Evolutionary conservation across 2,329 filamentous ascomycete genomes (phyloP), one percentile per base, ranked within the genome.

Genomic region (Xylariomycetidae sp.): DNA sequence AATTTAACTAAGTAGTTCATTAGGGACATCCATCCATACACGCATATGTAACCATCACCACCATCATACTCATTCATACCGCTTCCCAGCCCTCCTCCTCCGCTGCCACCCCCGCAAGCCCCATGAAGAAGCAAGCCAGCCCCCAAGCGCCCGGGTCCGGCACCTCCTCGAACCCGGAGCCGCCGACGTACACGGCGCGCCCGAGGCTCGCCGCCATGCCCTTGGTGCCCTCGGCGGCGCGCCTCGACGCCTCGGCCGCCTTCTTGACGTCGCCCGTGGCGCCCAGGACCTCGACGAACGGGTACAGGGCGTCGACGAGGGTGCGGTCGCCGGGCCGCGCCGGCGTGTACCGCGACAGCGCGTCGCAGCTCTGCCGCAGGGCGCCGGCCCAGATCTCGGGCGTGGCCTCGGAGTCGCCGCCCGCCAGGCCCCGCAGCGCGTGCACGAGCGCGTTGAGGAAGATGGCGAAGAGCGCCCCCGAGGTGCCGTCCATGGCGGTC

Each of bases 121-220:
- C 92, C 27, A 74, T 65, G 62, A 96, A 82, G 63, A 98, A 89
- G 57, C 82, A 78, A 20, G 83, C 82, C 45, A 97, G 53, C 0
- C 77, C 78, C 69, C 72, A 81, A 12, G 78, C 79, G n/a, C 92
- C 92, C 38, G 74, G 74, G 34, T 78, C 73, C 0, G 73, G 74
- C 7, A 73, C 73, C 49, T 85, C 66, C 63, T 78, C 79, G 64
- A 72, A 89, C 12, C 83, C 84, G 55, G 68, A 74, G 41, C 83
- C 84, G 41, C 85, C 87, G 31, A 94, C 78, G 57, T 94, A 94
- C 9, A 92, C 87, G 2, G 83, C 78, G 38, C 88, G 69, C 6
- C 92, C 92, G 25, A 98, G 67, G 49, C 82, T 92, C 26, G 92
- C 87, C 58, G 84, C 79, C 89, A 98, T 96, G 16, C 83, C 85